Conservation (phyloP, 257 asterid genomes). For the Eucommia ulmoides region DNA sequence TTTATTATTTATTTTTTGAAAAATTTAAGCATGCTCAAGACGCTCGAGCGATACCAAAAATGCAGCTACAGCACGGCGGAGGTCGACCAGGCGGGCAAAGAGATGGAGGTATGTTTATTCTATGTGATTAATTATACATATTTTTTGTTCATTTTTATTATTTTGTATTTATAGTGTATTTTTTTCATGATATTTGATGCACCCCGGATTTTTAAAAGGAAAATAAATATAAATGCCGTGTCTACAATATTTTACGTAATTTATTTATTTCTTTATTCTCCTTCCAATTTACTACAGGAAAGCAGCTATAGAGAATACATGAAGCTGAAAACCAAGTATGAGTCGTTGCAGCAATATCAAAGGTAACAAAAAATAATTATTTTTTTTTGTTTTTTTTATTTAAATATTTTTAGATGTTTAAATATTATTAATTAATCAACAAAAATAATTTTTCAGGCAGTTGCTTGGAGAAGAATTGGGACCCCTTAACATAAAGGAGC, state of each 20-base stretch:
- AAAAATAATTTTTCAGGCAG: slow-evolving; percentile 78
- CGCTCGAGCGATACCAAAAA: slow-evolving; percentile 88
- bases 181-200: background rate
- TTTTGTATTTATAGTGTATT: background rate
- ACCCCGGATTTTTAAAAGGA: no score
- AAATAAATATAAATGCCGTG: no score
- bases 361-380: no score
- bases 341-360: slow-evolving; percentile 81
- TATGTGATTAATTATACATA: no score
- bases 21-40: slow-evolving; percentile 68
- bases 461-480: slow-evolving; percentile 97
- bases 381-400: no score
- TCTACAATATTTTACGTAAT: no score
- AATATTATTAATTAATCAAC: no score
- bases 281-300: slow-evolving; percentile 28
- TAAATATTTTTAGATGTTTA: no score
- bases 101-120: slow-evolving; percentile 49
- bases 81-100: slow-evolving; percentile 50
- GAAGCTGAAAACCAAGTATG: slow-evolving; percentile 69
- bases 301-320: slow-evolving; percentile 77
- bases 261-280: background rate
- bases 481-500: slow-evolving; percentile 67
- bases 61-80: slow-evolving; percentile 79
- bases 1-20: no score
- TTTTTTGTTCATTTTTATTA: background rate